Evolutionary conservation across 441 rosid genomes (phyloP), one percentile per base, ranked within the genome.

Genomic region (Sinapis alba): DNA sequence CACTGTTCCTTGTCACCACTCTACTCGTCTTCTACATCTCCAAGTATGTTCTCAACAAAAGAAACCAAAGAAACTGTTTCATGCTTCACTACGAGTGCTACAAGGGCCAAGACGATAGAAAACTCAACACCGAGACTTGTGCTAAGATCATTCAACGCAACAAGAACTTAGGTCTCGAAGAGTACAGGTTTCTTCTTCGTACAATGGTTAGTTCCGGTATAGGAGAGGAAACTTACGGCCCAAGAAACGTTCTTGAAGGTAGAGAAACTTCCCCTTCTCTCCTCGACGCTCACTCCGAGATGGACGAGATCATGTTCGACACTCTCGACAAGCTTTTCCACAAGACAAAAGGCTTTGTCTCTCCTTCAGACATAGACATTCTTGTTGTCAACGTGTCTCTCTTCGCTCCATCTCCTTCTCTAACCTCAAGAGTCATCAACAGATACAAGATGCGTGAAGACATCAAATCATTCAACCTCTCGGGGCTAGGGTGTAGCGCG

Each of bases 401-500:
- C 65, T 80, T 86, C 62, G 73, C 95, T 21, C 88, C 91, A 6
- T 69, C 76, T 3, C 95, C 97, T 0, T 91, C 93, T 11, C 61
- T 91, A 2, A 73, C 93, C 0, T 65, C 91, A 36, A 62, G 93
- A 57, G 79, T 90, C 11, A 74, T 89, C 13, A 90, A 87, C 73
- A 68, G 78, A 21, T 90, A 87, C 80, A 88, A 83, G 75, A 83
- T 92, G 92, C 83, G 90, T 66, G 87, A 81, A 7, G 73, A 88
- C 50, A 27, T 90, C n/a, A 92, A 88, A 60, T 59, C 83, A 4
- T 86, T 74, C 78, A 90, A 84, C 64, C 85, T 92, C 51, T 80
- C 91, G 0, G 97, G 96, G 6, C 83, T 88, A 84, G 96, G 97
- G 1, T 92, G 96, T 58, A 88, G 95, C 77, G 91, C 93, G 7